These are phyloP conservation scores for Yueomyces sinensis DNA, from an alignment of 805 yeast species.

Conservation along the genomic window DNA sequence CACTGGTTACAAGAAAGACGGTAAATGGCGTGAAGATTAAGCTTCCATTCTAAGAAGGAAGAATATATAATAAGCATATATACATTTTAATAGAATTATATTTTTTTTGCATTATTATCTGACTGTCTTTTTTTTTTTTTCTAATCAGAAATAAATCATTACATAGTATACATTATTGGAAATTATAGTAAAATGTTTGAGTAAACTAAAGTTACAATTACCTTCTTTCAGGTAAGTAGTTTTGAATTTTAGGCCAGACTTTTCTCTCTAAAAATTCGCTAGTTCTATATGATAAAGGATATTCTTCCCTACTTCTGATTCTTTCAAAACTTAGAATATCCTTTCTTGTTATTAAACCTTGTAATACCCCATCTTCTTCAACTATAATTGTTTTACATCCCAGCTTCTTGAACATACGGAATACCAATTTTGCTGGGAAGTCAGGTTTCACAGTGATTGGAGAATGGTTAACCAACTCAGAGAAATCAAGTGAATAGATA, in stretches of 20 bases:
- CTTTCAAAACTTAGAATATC: conserved; percentile 60
- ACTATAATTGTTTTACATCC: conserved; percentile 72
- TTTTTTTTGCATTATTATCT: too few relatives aligned
- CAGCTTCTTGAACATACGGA: conserved; percentile 57
- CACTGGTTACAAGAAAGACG: conserved; percentile 58
- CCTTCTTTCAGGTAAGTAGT: conserved; percentile 3
- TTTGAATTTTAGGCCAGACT: conserved; percentile 13
- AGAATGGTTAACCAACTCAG: conserved; percentile 30
- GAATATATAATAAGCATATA: too few relatives aligned
- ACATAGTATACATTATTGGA: too few relatives aligned
- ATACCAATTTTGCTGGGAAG: conserved; percentile 45
- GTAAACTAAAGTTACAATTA: neutral
- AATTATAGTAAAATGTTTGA: too few relatives aligned
- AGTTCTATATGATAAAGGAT: conserved; percentile 17
- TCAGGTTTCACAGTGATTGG: conserved; percentile 46
- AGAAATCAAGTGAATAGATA: conserved; percentile 3
- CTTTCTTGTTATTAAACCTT: conserved; percentile 76
- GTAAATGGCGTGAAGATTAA: conserved; percentile 68
- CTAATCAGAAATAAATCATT: too few relatives aligned
- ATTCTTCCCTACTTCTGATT: conserved; percentile 14
- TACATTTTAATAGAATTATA: too few relatives aligned
- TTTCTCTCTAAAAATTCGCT: conserved; percentile 13
- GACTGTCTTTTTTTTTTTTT: too few relatives aligned
- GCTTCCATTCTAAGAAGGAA: too few relatives aligned
- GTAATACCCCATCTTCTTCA: conserved; percentile 43